Evolutionary conservation across 2,329 filamentous ascomycete species (phyloP), one percentile per base, ranked within the genome.

Genomic region (Claviceps quebecensis): DNA sequence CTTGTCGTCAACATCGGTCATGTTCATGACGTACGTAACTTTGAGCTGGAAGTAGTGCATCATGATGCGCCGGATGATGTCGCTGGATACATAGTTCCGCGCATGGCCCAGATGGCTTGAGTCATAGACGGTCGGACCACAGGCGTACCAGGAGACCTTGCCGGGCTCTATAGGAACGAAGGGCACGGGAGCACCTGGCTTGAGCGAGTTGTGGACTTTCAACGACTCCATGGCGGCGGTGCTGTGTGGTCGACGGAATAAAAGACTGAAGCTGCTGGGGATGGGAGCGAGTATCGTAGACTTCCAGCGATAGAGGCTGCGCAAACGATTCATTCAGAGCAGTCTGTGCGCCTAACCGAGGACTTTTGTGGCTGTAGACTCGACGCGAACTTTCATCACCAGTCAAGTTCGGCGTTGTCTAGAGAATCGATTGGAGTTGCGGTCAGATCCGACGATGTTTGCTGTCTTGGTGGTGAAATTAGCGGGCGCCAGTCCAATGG

Each of bases 1-100:
- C 75, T 85, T 85, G 67, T 86, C 82, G 59, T 89, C 85, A 40
- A 91, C 77, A 60, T 91, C 89, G 29, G 89, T 95, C 56, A 93
- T 88, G 69, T 95, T 95, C 84, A 94, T 93, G 57, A 95, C 86
- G 69, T 94, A 95, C 54, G 83, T 80, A 57, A 95, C 80, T 43
- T 88, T 72, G 66, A 86, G 93, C 55, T 81, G 80, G 65, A 95
- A 94, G 68, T 93, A 91, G 65, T 91, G 81, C 61, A 78, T 74
- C 67, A 95, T 69, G 59, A 95, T 87, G 60, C 89, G 81, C 55
- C 89, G 79, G 58, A 95, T 82, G 56, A 95, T 89, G 66, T 95
- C 89, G 45, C 87, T 91, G 48, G 84, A 87, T 56, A 95, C 86
- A 77, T 95, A 95, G 70, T 95, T 95, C 59, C 87, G 76, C 34